Base-by-base conservation (phyloP, 2,329 filamentous ascomycete genomes). In the Penicillium brevicompactum region DNA sequence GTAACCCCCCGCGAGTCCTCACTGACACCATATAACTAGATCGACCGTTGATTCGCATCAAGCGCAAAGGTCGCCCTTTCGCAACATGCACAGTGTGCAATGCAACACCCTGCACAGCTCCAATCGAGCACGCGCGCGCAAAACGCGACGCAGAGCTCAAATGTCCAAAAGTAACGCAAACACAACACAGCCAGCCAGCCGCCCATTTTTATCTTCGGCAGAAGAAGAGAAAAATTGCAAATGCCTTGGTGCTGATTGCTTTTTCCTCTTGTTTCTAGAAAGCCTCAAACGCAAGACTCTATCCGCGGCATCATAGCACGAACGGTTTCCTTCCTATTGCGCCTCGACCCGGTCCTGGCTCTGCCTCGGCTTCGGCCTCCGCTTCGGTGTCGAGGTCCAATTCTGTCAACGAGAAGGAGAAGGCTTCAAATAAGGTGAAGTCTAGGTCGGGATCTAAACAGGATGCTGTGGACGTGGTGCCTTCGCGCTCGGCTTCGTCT, bases 1-100 rank as follows among this genome's bases (percentile, higher is more conserved):
- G 18, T 18, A 18, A 18, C 18, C 18, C 18, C 18, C 18, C 18
- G 18, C 18, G 18, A 18, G 18, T 18, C 18, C 18, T 18, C 18
- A 18, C 18, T 18, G 18, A 18, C 18, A 54, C 41, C 46, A 37
- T 18, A 4, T 14, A 18, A 18, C 18, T 67, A 96, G 92, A 96
- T 77, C 90, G 92, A 68, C 90, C 90, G 61, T 84, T 97, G 61
- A 89, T 91, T 70, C 91, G 95, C 74, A 96, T 97, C 79, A 94
- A 95, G 77, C 95, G 96, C 74, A 97, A 97, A 80, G 93, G 93
- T 68, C 90, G 93, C 60, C 93, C 93, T 49, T 92, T 97, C 63
- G 95, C 93, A 64, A 92, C 97, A 84, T 97, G 93, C 77, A 86
- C 91, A 63, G 91, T 97, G 76, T 97, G 93, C 78, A 90, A 70